These are phyloP conservation scores for Perilla frutescens DNA, from an alignment of 257 asterid species.

Conservation along the genomic window DNA sequence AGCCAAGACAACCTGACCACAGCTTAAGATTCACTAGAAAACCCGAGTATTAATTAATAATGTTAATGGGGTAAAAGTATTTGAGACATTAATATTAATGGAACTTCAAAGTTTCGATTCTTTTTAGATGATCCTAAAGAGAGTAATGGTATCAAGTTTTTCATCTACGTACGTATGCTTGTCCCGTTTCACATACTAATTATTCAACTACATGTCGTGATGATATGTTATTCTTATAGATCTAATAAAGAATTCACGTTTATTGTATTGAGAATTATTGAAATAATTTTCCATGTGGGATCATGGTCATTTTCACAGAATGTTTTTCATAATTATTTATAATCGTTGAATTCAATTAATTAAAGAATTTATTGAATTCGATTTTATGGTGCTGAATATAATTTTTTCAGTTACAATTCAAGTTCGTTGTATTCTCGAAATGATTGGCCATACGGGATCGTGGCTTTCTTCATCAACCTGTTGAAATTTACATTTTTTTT, in stretches of 20 bases:
- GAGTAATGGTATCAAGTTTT: too few relatives aligned
- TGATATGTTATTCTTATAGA: too few relatives aligned
- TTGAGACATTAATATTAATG: too few relatives aligned
- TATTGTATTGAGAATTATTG: conserved; percentile 9
- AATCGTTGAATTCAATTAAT: too few relatives aligned
- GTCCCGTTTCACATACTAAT: too few relatives aligned
- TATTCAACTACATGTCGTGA: too few relatives aligned
- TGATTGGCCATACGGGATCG: conserved; percentile 10
- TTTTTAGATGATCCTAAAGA: too few relatives aligned
- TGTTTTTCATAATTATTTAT: neutral
- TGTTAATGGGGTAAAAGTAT: too few relatives aligned
- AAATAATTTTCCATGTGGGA: conserved; percentile 5
- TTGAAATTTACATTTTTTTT: neutral
- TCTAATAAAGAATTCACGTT: neutral
- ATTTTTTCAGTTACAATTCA: neutral
- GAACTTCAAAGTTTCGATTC: too few relatives aligned
- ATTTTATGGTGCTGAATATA: neutral
- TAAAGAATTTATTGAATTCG: neutral
- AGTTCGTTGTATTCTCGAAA: conserved; percentile 7
- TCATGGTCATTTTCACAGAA: neutral
- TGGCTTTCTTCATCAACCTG: conserved; percentile 2
- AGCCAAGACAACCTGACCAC: conserved; percentile 35
- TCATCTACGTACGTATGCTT: too few relatives aligned
- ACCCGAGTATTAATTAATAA: too few relatives aligned
- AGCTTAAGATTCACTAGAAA: neutral